Evolutionary conservation across 2,329 filamentous ascomycete genomes (phyloP), one percentile per base, ranked within the genome.

Genomic region (Cytospora piceae): DNA sequence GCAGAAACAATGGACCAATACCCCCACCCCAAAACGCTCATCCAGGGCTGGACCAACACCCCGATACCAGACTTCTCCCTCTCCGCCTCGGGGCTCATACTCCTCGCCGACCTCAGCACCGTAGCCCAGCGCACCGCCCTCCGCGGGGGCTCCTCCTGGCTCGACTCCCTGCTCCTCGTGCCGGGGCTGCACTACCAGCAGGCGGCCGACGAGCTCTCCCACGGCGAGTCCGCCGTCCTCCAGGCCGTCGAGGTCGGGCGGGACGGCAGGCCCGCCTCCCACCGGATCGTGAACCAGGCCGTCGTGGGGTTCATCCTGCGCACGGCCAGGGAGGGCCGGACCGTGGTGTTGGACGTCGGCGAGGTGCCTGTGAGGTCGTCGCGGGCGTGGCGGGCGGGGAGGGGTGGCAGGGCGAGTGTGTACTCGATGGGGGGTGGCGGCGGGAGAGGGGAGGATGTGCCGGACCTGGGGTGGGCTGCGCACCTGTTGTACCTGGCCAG

Each of bases 111-210:
- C 67, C 79, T 89, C 49, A 78, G 79, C 42, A 86, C 83, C 2
- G 78, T 87, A 31, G 82, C 84, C 7, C 77, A 83, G 56, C 81
- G 85, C 8, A 88, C 86, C 2, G 82, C 80, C 20, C 78, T 88
- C 54, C 81, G 80, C 2, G 86, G 86, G 31, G 84, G 83, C 3
- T 83, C 85, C 1, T 82, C 81, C 2, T 84, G 83, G 77, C 75
- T 86, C 0, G 87, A 89, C 72, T 77, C 77, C 9, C 77, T 89
- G 14, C 77, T 88, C 15, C 78, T 89, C 3, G 85, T 83, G 2
- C 87, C 87, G 0, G 87, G 87, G 0, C 72, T 89, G 59, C 87
- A 89, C 73, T 83, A 83, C 69, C 85, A 89, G 70, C 85, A 88
- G 70, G 79, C 81, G 4, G 85, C 85, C 12, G 79, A 84, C 15